A percentile compares a stretch with the other conserved stretches of the same genome.
phyloP scores from a whole-genome alignment of 2,329 filamentous ascomycete genomes.

The Coniella vitis region DNA sequence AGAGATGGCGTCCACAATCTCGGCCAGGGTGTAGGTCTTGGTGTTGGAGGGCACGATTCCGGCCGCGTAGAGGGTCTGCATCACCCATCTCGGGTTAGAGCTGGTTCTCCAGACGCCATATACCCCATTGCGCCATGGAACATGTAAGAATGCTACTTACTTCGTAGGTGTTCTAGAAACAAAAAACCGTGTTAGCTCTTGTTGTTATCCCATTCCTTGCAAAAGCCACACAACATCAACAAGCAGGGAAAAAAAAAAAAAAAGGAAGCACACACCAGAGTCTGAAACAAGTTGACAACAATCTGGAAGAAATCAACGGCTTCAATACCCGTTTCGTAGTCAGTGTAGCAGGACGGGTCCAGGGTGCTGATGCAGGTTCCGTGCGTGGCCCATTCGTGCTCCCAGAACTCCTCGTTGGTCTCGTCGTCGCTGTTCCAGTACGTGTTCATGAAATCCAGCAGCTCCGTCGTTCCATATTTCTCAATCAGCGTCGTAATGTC shows the following conservation, averaged over 20 bases:
- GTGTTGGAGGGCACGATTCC: conserved; percentile 14
- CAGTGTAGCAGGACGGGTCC: conserved; percentile 10
- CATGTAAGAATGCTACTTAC: conserved; percentile 1
- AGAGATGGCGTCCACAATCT: conserved; percentile 11
- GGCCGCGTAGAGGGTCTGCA: conserved; percentile 6
- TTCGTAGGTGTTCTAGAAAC: conserved; percentile 9
- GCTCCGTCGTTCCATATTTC: conserved; percentile 6
- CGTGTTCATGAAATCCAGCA: conserved; percentile 9
- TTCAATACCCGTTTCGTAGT: conserved; percentile 12
- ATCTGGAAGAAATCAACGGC: conserved; percentile 14
- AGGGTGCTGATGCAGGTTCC: conserved; percentile 14
- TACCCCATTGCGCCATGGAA: no score
- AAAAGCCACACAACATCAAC: no score
- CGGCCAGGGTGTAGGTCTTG: conserved; percentile 7
- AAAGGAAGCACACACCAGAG: neutral
- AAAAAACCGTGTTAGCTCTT: neutral
- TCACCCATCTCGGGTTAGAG: no score
- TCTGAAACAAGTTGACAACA: conserved; percentile 10
- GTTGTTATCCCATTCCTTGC: no score
- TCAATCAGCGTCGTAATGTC: conserved; percentile 12
- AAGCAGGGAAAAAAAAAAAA: neutral
- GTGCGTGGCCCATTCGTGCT: conserved; percentile 13
- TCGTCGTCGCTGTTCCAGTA: conserved; percentile 14
- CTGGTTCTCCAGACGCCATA: no score
- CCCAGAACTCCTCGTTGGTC: conserved; percentile 13